These are phyloP conservation scores for Ogataea corticis DNA, from an alignment of 805 yeast genomes.

Conservation along the genomic window DNA sequence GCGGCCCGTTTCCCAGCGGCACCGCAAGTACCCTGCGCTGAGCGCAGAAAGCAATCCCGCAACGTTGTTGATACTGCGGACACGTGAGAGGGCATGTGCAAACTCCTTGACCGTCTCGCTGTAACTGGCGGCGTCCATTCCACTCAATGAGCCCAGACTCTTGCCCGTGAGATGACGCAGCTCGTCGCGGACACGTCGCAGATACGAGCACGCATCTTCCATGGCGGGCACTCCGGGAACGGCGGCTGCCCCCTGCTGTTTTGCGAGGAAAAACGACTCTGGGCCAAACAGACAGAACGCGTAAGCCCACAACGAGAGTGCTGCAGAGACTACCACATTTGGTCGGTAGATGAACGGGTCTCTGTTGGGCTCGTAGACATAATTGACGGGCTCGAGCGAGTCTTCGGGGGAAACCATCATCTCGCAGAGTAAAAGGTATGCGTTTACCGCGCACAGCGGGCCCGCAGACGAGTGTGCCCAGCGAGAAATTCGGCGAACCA, in stretches of 20 bases:
- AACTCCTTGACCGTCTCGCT: slow-evolving; percentile 32
- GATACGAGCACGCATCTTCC: slow-evolving; percentile 50
- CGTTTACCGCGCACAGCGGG: slow-evolving; percentile 51
- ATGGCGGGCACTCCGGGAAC: slow-evolving; percentile 28
- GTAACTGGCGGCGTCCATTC: slow-evolving; percentile 7
- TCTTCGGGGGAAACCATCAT: slow-evolving; percentile 43
- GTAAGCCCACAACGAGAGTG: slow-evolving; percentile 49
- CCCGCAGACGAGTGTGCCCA: slow-evolving; percentile 50
- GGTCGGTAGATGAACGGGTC: slow-evolving; percentile 36
- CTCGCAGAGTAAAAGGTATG: slow-evolving; percentile 56
- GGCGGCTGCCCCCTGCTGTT: slow-evolving; percentile 7
- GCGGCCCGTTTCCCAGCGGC: slow-evolving; percentile 56
- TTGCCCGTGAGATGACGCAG: slow-evolving; percentile 30
- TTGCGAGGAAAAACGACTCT: slow-evolving; percentile 35
- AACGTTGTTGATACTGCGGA: slow-evolving; percentile 44
- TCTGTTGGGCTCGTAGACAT: slow-evolving; percentile 36
- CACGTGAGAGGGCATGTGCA: slow-evolving; percentile 36
- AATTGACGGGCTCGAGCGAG: slow-evolving; percentile 28
- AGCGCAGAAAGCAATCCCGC: slow-evolving; percentile 52
- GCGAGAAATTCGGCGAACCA: slow-evolving; percentile 44
- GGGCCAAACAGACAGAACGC: slow-evolving; percentile 49
- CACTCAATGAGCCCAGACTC: slow-evolving; percentile 11
- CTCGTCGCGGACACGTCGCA: slow-evolving; percentile 45
- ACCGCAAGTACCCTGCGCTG: slow-evolving; percentile 35
- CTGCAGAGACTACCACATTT: slow-evolving; percentile 39